phyloP scores from a whole-genome alignment of 2,329 filamentous ascomycete species.

The Penicillium corylophilum region DNA sequence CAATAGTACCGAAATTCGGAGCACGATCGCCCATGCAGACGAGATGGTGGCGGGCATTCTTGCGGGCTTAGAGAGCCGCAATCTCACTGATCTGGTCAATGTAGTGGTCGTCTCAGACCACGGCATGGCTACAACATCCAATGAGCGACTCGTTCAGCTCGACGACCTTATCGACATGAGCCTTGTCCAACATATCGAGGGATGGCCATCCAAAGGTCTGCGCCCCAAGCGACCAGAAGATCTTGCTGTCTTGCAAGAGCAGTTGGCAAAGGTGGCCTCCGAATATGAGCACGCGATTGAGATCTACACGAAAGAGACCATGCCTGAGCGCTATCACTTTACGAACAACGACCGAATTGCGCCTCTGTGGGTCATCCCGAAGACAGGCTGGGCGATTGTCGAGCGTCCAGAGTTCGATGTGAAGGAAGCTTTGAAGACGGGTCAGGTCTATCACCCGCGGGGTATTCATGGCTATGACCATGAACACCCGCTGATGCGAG shows the following conservation, averaged over 20 bases:
- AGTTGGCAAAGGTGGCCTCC: conserved; percentile 55
- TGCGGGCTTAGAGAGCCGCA: conserved; percentile 71
- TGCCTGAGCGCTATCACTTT: conserved; percentile 94
- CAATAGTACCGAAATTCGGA: conserved; percentile 86
- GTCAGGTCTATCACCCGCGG: conserved; percentile 70
- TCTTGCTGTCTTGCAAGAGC: conserved; percentile 65
- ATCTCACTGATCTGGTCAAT: conserved; percentile 87
- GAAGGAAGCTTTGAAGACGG: conserved; percentile 62
- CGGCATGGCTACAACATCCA: conserved; percentile 93
- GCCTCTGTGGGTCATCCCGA: conserved; percentile 89
- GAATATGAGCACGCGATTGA: conserved; percentile 67
- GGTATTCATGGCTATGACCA: conserved; percentile 95
- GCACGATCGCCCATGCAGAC: conserved; percentile 77
- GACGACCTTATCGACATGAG: conserved; percentile 80
- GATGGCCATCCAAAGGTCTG: conserved; percentile 90
- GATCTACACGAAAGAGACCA: conserved; percentile 80
- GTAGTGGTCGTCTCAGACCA: conserved; percentile 96
- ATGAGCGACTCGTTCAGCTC: conserved; percentile 76
- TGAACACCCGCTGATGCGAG: conserved; percentile 90
- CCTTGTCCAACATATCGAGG: conserved; percentile 80
- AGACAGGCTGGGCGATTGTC: conserved; percentile 89
- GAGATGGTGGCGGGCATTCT: conserved; percentile 77
- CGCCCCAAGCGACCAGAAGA: conserved; percentile 71
- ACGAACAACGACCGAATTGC: conserved; percentile 84
- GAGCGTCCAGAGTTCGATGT: conserved; percentile 76